Base-by-base conservation (phyloP, 208 protist species). In the Acanthamoeba castellanii region DNA sequence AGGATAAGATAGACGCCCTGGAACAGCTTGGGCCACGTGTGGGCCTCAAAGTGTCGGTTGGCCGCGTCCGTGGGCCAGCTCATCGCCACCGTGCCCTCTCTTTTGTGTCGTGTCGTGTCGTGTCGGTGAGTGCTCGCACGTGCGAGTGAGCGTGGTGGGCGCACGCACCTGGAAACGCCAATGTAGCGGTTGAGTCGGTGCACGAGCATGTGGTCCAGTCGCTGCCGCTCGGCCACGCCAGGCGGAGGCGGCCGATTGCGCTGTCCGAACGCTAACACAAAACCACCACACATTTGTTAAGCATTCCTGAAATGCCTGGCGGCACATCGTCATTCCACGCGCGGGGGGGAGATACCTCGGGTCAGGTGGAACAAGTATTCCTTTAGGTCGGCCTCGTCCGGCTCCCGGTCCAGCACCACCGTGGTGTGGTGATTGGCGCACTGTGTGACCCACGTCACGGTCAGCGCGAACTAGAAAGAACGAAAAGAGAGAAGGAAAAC, bases 1-100 rank as follows among this genome's bases (percentile, higher is more conserved):
- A 94, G 70, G 50, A 85, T 84, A 5, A 94, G 55, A 27, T 94
- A 94, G 45, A 94, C 57, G 22, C 90, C 90, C 55, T 94, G 90
- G 70, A 94, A 94, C 30, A 94, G 90, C 70, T 94, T 78, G 30
- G 90, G 90, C 90, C 90, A 94, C 22, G 90, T 94, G n/a, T 94
- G 90, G 5, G 66, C 57, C 50, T 94, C 72, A 64, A 94, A 94
- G 90, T 85, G 90, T 7, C 14, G 45, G 34, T 94, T 94, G 32
- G 45, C n/a, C 32, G 52, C 22, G 55, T 85, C 57, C 9, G 70
- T 94, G 25, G 90, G 90, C 90, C 90, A 94, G 27, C 90, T 94
- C 50, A 94, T 64, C 8, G 70, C 66, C 18, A 94, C 90, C 16
- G 90, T 87, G 42, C 78, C 78, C 52, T 87, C 78, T 18, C 78